Percentiles rank a stretch among this genome's conserved stretches.
Conservation (phyloP, 2,329 filamentous ascomycete species). For the Colletotrichum paranaense region DNA sequence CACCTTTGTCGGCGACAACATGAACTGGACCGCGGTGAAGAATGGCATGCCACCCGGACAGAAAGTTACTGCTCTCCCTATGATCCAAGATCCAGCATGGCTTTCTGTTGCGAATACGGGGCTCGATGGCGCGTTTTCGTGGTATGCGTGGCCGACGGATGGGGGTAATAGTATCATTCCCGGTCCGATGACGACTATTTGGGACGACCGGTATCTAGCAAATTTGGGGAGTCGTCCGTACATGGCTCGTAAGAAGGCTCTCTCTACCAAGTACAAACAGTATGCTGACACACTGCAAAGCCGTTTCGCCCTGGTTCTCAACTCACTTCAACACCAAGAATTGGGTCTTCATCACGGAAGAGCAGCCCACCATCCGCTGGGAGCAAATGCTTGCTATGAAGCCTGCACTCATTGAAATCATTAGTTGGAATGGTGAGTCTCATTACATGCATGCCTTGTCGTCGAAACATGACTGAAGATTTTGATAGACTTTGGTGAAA, state of each 20-base stretch:
- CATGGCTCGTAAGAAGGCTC: background rate
- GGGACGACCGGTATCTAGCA: background rate
- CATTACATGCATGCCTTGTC: background rate
- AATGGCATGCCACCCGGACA: slow-evolving; percentile 12
- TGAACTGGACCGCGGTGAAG: slow-evolving; percentile 39
- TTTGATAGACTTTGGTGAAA: background rate
- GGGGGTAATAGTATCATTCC: background rate
- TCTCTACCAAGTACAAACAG: too few species aligned
- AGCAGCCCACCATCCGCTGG: slow-evolving; percentile 39
- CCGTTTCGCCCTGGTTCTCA: slow-evolving; percentile 40
- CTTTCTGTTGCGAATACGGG: background rate
- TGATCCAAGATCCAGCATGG: background rate
- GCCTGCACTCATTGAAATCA: background rate
- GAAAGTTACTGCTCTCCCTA: background rate
- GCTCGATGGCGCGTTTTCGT: background rate
- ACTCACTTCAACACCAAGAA: slow-evolving; percentile 41
- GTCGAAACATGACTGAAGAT: background rate
- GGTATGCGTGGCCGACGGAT: background rate
- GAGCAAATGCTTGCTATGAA: slow-evolving; percentile 37
- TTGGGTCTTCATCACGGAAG: slow-evolving; percentile 40
- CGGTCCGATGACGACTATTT: background rate
- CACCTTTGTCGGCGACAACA: slow-evolving; percentile 39
- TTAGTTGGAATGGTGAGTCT: background rate
- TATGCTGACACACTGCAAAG: slow-evolving; percentile 3
- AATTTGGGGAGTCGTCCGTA: background rate